Base-by-base conservation (phyloP, 306 rosid genomes). In the Prunus fruticosa region DNA sequence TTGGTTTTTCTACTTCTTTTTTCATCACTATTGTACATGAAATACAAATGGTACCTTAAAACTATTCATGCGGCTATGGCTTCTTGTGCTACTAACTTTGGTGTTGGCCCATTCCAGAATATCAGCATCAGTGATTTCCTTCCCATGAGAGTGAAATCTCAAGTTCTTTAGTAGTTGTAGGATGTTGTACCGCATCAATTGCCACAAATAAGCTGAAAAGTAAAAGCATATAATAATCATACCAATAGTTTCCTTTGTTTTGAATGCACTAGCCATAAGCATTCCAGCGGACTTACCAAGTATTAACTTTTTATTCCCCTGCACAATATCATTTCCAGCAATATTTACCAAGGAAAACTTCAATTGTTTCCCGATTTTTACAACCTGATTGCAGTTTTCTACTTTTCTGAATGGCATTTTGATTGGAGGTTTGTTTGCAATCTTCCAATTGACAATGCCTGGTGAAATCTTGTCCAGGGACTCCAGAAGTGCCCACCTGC, bases 351-450 rank as follows among this genome's bases (percentile, higher is more conserved):
- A 78, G 19, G 99, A 95, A 86, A 95, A 95, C 74, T 89, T 92
- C 71, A 95, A 74, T 71, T 95, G 97, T 76, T 89, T 95, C 86
- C 99, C 99, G 6, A 95, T 79, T 82, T 90, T 92, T 67, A 95
- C 93, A 32, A 92, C 97, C 83, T 95, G 99, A 76, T 95, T 95
- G 81, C 99, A 95, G 81, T 95, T 95, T 81, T 95, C 97, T n/a
- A 95, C 97, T 90, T 95, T 95, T 82, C 84, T 95, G 71, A 95
- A 92, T 49, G 99, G 99, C 99, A 95, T 92, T 85, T 92, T 92
- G 46, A 95, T 92, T 5, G 99, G 99, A 79, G 99, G 99, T 79
- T 90, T 95, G 89, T 84, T 92, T 54, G 99, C 90, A 79, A 83
- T 81, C 88, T 95, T 95, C 99, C 99, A 95, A 81, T 90, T 89